Evolutionary conservation across 768 basidiomycete species (phyloP), one percentile per base, ranked within the genome.

Genomic region (Termitomyces sp.): DNA sequence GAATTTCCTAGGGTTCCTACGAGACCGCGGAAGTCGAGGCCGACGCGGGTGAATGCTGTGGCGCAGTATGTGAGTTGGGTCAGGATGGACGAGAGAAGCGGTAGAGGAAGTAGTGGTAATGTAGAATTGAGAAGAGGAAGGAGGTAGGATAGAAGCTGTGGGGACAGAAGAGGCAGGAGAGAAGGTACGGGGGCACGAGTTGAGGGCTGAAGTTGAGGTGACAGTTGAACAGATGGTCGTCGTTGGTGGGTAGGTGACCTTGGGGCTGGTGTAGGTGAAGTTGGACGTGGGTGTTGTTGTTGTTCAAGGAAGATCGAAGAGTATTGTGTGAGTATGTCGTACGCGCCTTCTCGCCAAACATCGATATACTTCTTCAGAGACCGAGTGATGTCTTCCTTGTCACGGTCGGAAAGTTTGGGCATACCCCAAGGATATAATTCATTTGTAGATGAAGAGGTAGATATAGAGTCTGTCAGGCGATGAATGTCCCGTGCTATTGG

Each of bases 41-140:
- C 96, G 16, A 96, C 82, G n/a, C 95, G 85, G 0, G 92, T 81
- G 67, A 97, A 97, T 0, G 95, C 94, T 18, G 87, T 85, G 8
- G 94, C 87, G 69, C 95, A 97, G 72, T 98, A 98, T 13, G 91
- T 89, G 48, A 98, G 82, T 66, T 98, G 96, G 0, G 95, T 96
- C 59, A 97, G 84, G 46, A 95, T 80, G 38, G 95, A 86, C 23
- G 93, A 81, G 63, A 96, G 79, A 26, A 91, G 75, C 20, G 89
- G 67, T 14, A 87, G 76, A 33, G 86, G 75, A 20, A 86, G 78
- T 10, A 79, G 81, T 0, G 86, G 82, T 16, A 97, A 80, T 51
- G 85, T 81, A 8, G 75, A 76, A 4, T 77, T 69, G 44, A 97
- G 77, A 6, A 86, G 72, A n/a, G 84, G 80, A 55, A 95, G 79